phyloP scores from a whole-genome alignment of 2,329 filamentous ascomycete species.

The Fusarium marasasianum region DNA sequence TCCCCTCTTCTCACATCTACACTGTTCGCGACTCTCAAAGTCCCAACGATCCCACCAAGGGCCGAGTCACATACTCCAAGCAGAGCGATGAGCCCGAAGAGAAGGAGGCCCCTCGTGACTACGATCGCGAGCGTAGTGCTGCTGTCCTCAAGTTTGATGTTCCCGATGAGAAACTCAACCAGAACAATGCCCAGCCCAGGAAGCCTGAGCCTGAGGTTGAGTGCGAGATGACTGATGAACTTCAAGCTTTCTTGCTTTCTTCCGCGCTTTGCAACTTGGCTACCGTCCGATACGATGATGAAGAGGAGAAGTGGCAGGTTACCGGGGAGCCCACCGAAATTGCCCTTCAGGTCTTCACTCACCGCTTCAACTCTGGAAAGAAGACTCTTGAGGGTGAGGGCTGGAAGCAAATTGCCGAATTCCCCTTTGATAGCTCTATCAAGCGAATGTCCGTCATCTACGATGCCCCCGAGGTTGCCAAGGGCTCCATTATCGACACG shows the following conservation, averaged over 20 bases:
- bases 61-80: conserved; percentile 60
- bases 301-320: conserved; percentile 69
- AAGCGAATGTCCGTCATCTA: conserved; percentile 86
- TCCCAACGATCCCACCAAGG: conserved; percentile 69
- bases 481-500: conserved; percentile 50
- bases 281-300: conserved; percentile 65
- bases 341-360: conserved; percentile 78
- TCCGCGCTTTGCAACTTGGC: conserved; percentile 73
- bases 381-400: conserved; percentile 60
- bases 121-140: conserved; percentile 67
- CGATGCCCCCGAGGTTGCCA: conserved; percentile 56
- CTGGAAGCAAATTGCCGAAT: conserved; percentile 75
- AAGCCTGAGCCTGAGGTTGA: conserved; percentile 48
- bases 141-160: conserved; percentile 71
- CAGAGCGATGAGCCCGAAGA: conserved; percentile 47
- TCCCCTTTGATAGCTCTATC: conserved; percentile 80
- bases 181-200: conserved; percentile 40
- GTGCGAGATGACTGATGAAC: conserved; percentile 59
- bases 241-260: conserved; percentile 62
- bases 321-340: conserved; percentile 80
- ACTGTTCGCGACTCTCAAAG: conserved; percentile 69
- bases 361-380: conserved; percentile 71
- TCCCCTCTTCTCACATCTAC: conserved; percentile 66
- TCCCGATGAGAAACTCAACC: conserved; percentile 63
- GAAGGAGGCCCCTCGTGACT: conserved; percentile 61